phyloP scores from a whole-genome alignment of 805 yeast genomes.

The Clavispora asparagi region DNA sequence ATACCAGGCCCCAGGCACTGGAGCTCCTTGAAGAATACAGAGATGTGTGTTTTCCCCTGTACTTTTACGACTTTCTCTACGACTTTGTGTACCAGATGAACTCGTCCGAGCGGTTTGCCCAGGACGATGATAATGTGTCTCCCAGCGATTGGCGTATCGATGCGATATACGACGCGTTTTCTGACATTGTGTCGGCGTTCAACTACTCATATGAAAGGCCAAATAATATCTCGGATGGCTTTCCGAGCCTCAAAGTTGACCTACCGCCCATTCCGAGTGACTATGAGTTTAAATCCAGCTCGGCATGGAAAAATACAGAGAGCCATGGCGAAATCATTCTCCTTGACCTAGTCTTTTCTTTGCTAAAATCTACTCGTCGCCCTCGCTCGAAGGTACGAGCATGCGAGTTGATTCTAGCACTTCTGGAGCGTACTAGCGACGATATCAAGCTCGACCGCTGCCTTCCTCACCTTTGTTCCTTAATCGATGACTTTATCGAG shows the following conservation, averaged over 20 bases:
- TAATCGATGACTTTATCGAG: constrained; percentile 55
- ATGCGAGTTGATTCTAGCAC: constrained; percentile 67
- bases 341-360: constrained; percentile 53
- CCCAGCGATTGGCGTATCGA: constrained; percentile 48
- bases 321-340: constrained; percentile 53
- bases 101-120: constrained; percentile 14
- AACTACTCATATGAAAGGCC: constrained; percentile 16
- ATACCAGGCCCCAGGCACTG: constrained; percentile 49
- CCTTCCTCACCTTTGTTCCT: constrained; percentile 70
- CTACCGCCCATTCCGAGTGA: constrained; percentile 46
- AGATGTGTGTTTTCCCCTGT: constrained; percentile 55
- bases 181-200: constrained; percentile 30
- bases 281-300: constrained; percentile 39
- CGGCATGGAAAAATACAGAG: constrained; percentile 16
- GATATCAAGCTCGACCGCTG: constrained; percentile 82
- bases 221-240: neutral
- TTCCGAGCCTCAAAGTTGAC: constrained; percentile 35
- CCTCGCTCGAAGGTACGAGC: constrained; percentile 62
- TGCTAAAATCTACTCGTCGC: constrained; percentile 54
- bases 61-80: constrained; percentile 64
- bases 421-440: constrained; percentile 74
- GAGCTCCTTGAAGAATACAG: constrained; percentile 48
- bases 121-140: constrained; percentile 12
- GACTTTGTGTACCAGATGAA: constrained; percentile 49
- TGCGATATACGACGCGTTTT: constrained; percentile 55